phyloP scores from a whole-genome alignment of 148 eudicot genomes.

The Rhododendron vialii region DNA sequence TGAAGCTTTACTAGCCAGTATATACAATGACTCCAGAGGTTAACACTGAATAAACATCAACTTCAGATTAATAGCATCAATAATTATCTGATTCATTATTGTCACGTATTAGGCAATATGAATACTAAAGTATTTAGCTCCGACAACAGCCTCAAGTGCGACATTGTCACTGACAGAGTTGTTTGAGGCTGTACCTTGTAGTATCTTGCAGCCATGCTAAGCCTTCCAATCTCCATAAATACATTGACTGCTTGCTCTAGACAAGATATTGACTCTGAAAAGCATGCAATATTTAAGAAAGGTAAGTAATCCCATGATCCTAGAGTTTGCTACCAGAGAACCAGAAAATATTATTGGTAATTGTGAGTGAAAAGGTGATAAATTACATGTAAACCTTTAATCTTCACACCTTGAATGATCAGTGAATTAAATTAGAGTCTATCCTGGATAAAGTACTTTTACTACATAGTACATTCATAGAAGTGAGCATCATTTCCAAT shows the following conservation, averaged over 20 bases:
- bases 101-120: background rate
- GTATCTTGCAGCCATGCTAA: slow-evolving; percentile 82
- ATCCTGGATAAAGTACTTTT: background rate
- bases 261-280: slow-evolving; percentile 56
- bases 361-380: background rate
- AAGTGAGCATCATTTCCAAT: background rate
- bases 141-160: background rate
- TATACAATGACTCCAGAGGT: background rate
- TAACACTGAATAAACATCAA: background rate
- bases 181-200: slow-evolving; percentile 60
- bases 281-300: background rate
- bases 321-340: background rate
- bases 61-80: background rate
- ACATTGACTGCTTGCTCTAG: slow-evolving; percentile 64
- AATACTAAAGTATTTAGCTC: background rate
- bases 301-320: background rate
- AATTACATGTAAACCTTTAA: background rate
- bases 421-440: background rate
- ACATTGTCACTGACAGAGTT: background rate
- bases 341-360: background rate
- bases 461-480: background rate
- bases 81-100: background rate
- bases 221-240: slow-evolving; percentile 86
- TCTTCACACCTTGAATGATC: background rate
- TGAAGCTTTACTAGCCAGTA: background rate